These are phyloP conservation scores for Digitaria exilis DNA, from an alignment of 202 grass and related monocot species.

Conservation along the genomic window DNA sequence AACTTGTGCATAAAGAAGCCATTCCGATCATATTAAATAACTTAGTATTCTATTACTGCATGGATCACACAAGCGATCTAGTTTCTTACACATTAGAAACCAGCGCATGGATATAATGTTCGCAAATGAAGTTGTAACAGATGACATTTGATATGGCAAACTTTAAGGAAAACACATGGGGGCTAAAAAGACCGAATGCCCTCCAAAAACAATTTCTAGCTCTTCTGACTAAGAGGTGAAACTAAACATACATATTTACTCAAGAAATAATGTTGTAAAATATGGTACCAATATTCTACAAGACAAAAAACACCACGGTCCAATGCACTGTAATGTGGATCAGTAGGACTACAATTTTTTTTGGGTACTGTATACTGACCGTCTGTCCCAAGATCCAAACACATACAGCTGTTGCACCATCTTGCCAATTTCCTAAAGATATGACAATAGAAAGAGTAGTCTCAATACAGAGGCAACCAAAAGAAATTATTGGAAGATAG, in stretches of 20 bases:
- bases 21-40: neutral
- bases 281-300: neutral
- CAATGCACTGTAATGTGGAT: neutral
- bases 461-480: neutral
- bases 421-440: conserved; percentile 88
- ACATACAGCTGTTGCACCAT: conserved; percentile 95
- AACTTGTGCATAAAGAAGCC: no score
- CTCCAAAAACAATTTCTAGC: neutral
- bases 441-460: conserved; percentile 1
- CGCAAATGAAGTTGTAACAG: neutral
- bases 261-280: conserved; percentile 2
- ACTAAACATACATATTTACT: conserved; percentile 12
- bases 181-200: neutral
- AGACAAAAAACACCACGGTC: neutral
- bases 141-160: neutral
- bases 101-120: neutral
- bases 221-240: neutral
- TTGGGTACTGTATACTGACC: conserved; percentile 45
- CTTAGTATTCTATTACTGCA: neutral
- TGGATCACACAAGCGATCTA: neutral
- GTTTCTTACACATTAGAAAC: conserved; percentile 27
- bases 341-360: conserved; percentile 1
- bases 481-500: neutral
- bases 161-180: neutral
- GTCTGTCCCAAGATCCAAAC: conserved; percentile 84